Conservation (phyloP, 257 asterid species). For the Solanum arcanum region DNA sequence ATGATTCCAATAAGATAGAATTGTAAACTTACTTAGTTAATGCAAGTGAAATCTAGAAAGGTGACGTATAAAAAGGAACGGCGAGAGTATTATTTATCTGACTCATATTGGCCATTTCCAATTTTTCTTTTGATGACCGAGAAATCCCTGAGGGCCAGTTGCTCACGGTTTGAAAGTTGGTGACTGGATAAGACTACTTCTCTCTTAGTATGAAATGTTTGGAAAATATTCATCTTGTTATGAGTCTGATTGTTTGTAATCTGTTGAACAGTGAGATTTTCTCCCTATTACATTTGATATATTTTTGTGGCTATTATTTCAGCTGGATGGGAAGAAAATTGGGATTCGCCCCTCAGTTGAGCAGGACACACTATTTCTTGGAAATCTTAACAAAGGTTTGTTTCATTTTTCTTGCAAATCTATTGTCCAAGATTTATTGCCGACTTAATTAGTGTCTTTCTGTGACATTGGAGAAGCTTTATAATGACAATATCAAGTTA, state of each 20-base stretch:
- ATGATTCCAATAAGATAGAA: background rate
- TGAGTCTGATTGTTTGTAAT: background rate
- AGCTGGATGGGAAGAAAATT: constrained; percentile 81
- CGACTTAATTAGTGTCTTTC: background rate
- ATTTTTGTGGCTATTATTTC: constrained; percentile 10
- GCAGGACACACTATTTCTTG: constrained; percentile 66
- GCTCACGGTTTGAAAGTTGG: background rate
- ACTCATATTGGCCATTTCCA: background rate
- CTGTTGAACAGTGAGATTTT: background rate
- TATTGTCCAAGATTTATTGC: background rate
- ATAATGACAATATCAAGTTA: background rate
- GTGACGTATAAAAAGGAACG: background rate
- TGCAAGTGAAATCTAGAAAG: background rate
- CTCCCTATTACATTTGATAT: background rate
- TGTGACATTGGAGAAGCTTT: background rate
- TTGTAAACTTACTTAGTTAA: background rate
- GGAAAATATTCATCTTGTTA: background rate
- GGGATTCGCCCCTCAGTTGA: constrained; percentile 77
- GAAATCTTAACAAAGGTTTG: constrained; percentile 87
- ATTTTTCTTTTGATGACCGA: background rate
- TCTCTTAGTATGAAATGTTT: background rate
- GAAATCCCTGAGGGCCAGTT: background rate
- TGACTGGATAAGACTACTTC: background rate
- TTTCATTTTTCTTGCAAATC: background rate
- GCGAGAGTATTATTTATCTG: background rate